Conservation (phyloP, 139 green algal species). For the Micractinium conductrix region DNA sequence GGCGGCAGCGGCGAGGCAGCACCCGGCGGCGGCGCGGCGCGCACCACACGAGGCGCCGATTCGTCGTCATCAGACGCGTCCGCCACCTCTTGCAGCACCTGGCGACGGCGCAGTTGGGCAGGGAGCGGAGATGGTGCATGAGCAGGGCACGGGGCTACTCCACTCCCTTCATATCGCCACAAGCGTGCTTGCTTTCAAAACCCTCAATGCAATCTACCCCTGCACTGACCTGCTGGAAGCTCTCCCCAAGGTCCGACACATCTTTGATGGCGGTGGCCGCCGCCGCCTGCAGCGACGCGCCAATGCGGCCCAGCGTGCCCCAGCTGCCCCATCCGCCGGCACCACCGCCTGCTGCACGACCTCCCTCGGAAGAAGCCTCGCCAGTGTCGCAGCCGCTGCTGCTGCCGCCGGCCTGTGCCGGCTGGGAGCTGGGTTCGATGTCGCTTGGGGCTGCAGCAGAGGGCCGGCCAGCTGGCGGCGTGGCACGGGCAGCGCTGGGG, state of each 20-base stretch:
- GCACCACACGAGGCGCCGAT: neutral
- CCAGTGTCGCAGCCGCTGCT: too few species aligned
- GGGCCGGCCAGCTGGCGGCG: too few species aligned
- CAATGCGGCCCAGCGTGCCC: conserved; percentile 11
- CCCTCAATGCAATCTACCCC: neutral
- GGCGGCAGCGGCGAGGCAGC: conserved; percentile 1
- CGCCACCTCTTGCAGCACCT: conserved; percentile 40
- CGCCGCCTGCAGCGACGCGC: neutral
- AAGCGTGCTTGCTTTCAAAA: neutral
- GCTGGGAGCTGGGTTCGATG: neutral
- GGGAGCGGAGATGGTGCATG: neutral
- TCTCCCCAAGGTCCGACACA: conserved; percentile 32
- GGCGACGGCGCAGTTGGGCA: neutral
- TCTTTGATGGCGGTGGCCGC: conserved; percentile 31
- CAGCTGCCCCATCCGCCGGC: conserved; percentile 18
- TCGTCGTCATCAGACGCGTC: neutral
- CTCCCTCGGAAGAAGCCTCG: too few species aligned
- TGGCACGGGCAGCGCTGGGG: too few species aligned
- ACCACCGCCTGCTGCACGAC: neutral
- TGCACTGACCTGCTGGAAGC: conserved; percentile 33
- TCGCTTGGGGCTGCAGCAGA: neutral
- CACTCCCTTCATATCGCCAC: too few species aligned
- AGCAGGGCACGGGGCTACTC: too few species aligned
- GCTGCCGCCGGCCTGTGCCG: neutral
- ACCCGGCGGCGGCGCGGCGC: neutral